phyloP scores from a whole-genome alignment of 305 asterid genomes.

The Petunia hybrid region DNA sequence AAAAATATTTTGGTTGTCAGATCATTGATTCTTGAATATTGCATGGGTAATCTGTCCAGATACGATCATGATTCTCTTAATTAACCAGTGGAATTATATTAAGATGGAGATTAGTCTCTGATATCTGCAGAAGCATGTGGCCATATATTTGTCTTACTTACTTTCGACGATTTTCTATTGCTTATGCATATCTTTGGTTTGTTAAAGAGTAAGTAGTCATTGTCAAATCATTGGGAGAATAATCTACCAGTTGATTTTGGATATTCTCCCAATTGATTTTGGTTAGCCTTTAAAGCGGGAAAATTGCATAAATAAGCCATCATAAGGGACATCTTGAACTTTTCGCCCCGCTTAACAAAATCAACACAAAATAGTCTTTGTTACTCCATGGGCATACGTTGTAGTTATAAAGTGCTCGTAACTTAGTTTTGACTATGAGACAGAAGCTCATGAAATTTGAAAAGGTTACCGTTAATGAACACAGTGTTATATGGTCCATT shows the following conservation, averaged over 20 bases:
- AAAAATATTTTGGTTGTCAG: constrained; percentile 4
- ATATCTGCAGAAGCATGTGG: constrained; percentile 51
- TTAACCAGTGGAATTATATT: background rate
- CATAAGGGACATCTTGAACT: too few species aligned
- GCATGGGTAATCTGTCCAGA: constrained; percentile 31
- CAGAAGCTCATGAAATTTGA: too few species aligned
- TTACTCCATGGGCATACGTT: too few species aligned
- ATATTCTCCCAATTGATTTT: background rate
- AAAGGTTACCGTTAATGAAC: too few species aligned
- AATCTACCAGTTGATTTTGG: background rate
- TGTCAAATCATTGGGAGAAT: constrained; percentile 13
- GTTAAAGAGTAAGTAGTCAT: constrained; percentile 24
- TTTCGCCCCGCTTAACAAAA: too few species aligned
- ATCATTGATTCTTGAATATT: constrained; percentile 27
- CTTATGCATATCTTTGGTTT: constrained; percentile 36
- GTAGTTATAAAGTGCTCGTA: too few species aligned
- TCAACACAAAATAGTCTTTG: too few species aligned
- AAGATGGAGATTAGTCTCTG: constrained; percentile 31
- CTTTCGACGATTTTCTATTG: constrained; percentile 37
- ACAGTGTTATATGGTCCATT: too few species aligned
- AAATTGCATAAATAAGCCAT: too few species aligned
- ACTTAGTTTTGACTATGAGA: too few species aligned
- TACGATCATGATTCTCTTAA: constrained; percentile 32
- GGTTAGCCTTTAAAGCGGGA: background rate
- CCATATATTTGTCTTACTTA: constrained; percentile 50